Conservation (phyloP, 2,329 filamentous ascomycete genomes). For the Diaporthe batatas region DNA sequence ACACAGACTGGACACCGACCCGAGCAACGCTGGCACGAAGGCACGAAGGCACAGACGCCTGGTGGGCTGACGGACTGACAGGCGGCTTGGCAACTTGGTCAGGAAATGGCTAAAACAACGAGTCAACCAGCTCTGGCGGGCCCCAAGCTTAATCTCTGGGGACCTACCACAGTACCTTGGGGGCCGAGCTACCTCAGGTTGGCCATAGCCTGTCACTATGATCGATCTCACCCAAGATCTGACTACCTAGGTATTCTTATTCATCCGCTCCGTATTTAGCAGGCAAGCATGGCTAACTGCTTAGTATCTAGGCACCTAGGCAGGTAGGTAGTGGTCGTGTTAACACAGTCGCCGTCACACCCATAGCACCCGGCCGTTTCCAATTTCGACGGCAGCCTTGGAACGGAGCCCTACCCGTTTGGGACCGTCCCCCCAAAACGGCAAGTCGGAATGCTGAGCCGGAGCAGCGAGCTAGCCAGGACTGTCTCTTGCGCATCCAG, state of each 20-base stretch:
- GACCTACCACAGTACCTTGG: too few relatives aligned
- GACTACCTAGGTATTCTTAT: background rate
- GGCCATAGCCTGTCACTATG: slow-evolving; percentile 6
- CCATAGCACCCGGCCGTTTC: slow-evolving; percentile 16
- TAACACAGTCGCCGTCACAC: slow-evolving; percentile 25
- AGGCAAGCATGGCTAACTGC: slow-evolving; percentile 5
- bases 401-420: slow-evolving; percentile 31
- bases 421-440: background rate
- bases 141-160: background rate
- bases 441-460: slow-evolving; percentile 26
- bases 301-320: background rate
- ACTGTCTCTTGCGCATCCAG: slow-evolving; percentile 18
- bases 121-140: slow-evolving; percentile 12
- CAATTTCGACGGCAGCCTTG: background rate
- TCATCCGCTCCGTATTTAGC: slow-evolving; percentile 23
- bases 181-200: too few relatives aligned
- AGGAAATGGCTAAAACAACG: slow-evolving; percentile 10
- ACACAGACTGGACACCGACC: slow-evolving; percentile 14
- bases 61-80: background rate
- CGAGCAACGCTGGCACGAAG: slow-evolving; percentile 6
- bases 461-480: slow-evolving; percentile 16
- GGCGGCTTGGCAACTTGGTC: too few relatives aligned
- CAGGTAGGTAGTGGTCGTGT: background rate
- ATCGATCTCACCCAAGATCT: slow-evolving; percentile 32
- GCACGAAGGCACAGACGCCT: slow-evolving; percentile 3